Percentiles rank a stretch among this genome's conserved stretches.
phyloP scores from a whole-genome alignment of 164 flowering plant species.

The Kalanchoe fedtschenkoi region DNA sequence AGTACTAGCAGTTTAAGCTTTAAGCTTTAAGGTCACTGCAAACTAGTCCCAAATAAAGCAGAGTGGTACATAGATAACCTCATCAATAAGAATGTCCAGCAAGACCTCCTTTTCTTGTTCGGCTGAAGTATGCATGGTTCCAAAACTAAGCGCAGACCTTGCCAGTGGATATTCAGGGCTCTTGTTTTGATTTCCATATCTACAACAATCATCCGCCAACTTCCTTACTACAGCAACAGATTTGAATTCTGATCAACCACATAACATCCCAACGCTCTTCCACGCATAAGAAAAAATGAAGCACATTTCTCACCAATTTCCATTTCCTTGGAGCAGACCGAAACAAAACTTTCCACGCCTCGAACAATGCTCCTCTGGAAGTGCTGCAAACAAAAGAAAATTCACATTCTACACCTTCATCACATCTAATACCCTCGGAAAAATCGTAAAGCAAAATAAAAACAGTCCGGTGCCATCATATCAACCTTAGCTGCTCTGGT shows the following conservation, averaged over 20 bases:
- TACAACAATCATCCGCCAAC: slow-evolving; percentile 62
- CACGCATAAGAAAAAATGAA: not conserved
- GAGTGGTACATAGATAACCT: slow-evolving; percentile 29
- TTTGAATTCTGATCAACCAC: not conserved
- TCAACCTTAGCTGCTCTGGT: slow-evolving; percentile 72
- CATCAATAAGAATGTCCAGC: slow-evolving; percentile 35
- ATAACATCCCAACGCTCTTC: not conserved
- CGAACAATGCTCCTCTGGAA: slow-evolving; percentile 78
- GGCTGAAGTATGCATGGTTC: slow-evolving; percentile 42
- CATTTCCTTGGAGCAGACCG: slow-evolving; percentile 55
- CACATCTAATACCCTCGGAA: not conserved
- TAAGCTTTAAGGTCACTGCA: not conserved
- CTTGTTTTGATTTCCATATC: slow-evolving; percentile 51
- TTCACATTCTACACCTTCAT: not conserved
- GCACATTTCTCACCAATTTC: slow-evolving; percentile 43
- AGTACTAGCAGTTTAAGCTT: not conserved
- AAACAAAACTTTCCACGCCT: slow-evolving; percentile 60
- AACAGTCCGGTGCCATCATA: not conserved
- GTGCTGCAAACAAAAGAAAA: slow-evolving; percentile 41
- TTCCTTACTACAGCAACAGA: slow-evolving; percentile 27
- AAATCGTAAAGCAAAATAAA: not conserved
- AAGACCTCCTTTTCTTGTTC: slow-evolving; percentile 49
- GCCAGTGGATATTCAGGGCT: slow-evolving; percentile 30
- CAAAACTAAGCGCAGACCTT: slow-evolving; percentile 45
- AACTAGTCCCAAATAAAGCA: not conserved